Percentiles rank a stretch among this genome's conserved stretches.
Evolutionary conservation across 2,329 filamentous ascomycete genomes (phyloP).

Genomic region (Cercospora sp.): DNA sequence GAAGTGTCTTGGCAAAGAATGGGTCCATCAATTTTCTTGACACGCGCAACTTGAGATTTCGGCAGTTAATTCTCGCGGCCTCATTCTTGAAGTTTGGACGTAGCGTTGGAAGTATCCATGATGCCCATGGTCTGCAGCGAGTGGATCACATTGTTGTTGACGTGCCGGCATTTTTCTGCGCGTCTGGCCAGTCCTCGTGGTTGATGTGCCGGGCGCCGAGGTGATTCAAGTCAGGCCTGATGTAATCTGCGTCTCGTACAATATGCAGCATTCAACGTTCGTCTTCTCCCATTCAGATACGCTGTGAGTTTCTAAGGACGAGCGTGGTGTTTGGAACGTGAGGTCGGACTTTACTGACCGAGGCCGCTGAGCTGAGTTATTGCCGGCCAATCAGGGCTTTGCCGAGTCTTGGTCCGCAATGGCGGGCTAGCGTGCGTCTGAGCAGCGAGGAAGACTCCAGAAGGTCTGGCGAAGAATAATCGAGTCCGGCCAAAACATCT

Average conservation of each 20-base stretch:
- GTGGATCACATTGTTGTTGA: not conserved
- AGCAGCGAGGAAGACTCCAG: slow-evolving; percentile 4
- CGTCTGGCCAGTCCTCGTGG: not conserved
- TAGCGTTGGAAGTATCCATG: not conserved
- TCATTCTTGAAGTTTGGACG: not conserved
- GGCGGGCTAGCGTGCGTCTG: not conserved
- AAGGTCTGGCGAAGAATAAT: slow-evolving; percentile 5
- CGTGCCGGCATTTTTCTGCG: not conserved
- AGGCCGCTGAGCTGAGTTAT: not conserved
- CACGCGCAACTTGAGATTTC: not conserved
- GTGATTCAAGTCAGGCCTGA: not conserved
- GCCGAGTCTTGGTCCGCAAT: not conserved
- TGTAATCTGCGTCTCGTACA: not conserved
- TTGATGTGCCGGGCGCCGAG: not conserved
- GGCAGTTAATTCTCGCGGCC: not conserved
- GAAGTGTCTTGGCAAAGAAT: not conserved
- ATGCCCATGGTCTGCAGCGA: not conserved
- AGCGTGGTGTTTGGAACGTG: not conserved
- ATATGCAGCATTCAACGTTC: not conserved
- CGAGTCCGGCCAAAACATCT: not conserved
- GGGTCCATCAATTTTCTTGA: not conserved
- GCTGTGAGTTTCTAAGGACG: no score
- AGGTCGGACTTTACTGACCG: not conserved
- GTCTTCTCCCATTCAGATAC: not conserved
- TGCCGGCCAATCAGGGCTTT: slow-evolving; percentile 7